Percentiles rank a stretch among this genome's conserved stretches.
Evolutionary conservation across 2,329 filamentous ascomycete genomes (phyloP).

Genomic region (Aspergillus fijiensis): DNA sequence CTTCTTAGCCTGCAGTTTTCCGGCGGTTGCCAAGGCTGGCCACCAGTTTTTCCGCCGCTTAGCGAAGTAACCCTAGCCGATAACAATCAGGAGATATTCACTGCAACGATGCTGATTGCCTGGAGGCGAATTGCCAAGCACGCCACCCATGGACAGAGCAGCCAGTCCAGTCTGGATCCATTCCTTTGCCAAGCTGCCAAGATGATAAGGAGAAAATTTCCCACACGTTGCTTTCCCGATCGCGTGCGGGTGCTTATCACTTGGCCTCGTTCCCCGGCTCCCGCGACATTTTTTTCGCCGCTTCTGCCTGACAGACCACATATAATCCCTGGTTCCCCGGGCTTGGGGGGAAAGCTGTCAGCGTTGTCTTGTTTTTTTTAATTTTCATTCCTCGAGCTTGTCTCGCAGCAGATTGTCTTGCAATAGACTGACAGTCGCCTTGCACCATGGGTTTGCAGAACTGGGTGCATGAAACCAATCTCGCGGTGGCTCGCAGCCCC

Average conservation of each 20-base stretch:
- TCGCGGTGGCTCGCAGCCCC: slow-evolving; percentile 59
- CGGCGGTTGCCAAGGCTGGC: neutral
- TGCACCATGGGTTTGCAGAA: slow-evolving; percentile 17
- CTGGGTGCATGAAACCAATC: slow-evolving; percentile 30
- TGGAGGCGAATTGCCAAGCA: neutral
- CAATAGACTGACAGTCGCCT: neutral
- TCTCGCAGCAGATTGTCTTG: neutral
- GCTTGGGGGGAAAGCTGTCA: neutral
- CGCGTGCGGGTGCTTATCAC: neutral
- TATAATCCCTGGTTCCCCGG: slow-evolving; percentile 4
- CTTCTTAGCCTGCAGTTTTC: no score
- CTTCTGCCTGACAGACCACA: neutral
- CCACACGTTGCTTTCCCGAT: neutral
- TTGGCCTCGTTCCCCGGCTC: neutral
- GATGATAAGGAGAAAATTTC: neutral
- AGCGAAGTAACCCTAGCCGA: no score
- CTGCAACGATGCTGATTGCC: no score
- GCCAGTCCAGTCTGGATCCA: neutral
- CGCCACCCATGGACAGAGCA: slow-evolving; percentile 2
- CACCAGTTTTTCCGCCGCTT: no score
- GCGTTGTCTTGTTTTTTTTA: neutral
- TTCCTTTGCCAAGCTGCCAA: neutral
- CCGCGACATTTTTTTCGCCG: neutral
- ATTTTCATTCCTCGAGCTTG: neutral
- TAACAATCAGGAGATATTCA: no score